Percentiles rank a stretch among this genome's conserved stretches.
phyloP scores from a whole-genome alignment of 176 grass and related monocot genomes.

The Leersia perrieri region DNA sequence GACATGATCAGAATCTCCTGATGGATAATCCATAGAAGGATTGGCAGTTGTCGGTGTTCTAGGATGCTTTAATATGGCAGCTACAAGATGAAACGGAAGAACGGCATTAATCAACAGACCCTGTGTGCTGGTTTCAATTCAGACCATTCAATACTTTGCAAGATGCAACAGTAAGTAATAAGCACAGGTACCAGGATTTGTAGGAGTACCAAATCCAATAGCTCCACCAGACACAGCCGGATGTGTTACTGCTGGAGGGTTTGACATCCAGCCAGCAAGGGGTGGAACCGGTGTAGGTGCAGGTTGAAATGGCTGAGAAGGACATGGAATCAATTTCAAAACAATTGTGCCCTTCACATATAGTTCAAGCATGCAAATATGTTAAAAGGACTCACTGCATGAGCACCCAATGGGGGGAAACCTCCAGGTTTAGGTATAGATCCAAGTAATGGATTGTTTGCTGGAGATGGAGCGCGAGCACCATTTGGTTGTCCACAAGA shows the following conservation, averaged over 20 bases:
- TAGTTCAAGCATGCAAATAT: constrained; percentile 32
- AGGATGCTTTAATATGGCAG: constrained; percentile 87
- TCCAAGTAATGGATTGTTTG: constrained; percentile 79
- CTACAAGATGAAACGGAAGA: constrained; percentile 36
- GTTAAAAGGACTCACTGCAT: constrained; percentile 63
- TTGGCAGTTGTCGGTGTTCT: constrained; percentile 70
- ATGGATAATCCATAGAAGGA: constrained; percentile 76
- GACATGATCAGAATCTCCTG: constrained; percentile 89
- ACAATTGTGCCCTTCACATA: neutral
- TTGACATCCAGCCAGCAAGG: constrained; percentile 99
- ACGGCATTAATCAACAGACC: constrained; percentile 12
- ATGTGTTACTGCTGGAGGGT: constrained; percentile 76
- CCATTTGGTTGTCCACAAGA: constrained; percentile 96
- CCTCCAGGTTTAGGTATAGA: constrained; percentile 90
- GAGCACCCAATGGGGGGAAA: constrained; percentile 89
- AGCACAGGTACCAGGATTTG: constrained; percentile 76
- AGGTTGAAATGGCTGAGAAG: constrained; percentile 91
- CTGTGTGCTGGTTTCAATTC: neutral
- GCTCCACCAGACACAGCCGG: constrained; percentile 77
- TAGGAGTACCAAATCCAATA: constrained; percentile 85
- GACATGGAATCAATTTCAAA: constrained; percentile 24
- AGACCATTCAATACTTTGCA: constrained; percentile 27
- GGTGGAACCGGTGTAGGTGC: constrained; percentile 75
- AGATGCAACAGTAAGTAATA: too few relatives aligned
- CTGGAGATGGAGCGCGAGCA: constrained; percentile 89